These are phyloP conservation scores for Xylaria palmicola DNA, from an alignment of 495 filamentous ascomycete genomes.

Conservation along the genomic window DNA sequence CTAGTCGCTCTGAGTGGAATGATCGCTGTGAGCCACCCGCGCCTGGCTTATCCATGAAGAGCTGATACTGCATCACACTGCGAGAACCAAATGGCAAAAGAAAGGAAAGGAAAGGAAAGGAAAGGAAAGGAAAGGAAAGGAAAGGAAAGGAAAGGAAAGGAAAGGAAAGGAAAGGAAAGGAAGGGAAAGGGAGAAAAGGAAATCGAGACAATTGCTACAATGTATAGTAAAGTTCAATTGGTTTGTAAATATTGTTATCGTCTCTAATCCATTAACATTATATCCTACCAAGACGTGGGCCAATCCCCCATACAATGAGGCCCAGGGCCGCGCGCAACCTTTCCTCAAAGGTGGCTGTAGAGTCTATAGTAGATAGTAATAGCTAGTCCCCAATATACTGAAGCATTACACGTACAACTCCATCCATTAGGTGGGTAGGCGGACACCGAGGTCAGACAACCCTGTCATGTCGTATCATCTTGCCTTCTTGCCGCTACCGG, in stretches of 20 bases:
- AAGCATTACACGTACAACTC: constrained; percentile 13
- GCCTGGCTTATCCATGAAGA: no score
- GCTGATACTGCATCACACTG: no score
- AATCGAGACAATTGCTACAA: neutral
- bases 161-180: no score
- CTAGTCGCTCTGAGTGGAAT: no score
- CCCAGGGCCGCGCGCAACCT: neutral
- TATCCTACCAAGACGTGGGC: constrained; percentile 13
- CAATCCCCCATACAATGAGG: constrained; percentile 1
- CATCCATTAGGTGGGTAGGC: constrained; percentile 5
- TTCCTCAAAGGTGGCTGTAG: constrained; percentile 2
- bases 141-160: no score
- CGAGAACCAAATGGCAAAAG: no score
- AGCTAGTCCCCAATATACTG: constrained; percentile 1
- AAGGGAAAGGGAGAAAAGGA: no score
- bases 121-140: no score
- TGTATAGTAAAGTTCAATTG: neutral
- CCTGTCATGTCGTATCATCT: neutral
- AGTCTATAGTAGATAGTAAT: constrained; percentile 15
- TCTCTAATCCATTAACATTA: constrained; percentile 20
- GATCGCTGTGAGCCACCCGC: no score
- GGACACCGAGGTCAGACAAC: neutral
- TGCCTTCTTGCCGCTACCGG: neutral
- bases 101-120: no score
- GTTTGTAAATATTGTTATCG: constrained; percentile 6